A percentile compares a stretch with the other conserved stretches of the same genome.
These are phyloP conservation scores for Megacollybia platyphylla DNA, from an alignment of 1,284 basidiomycete genomes.

Conservation along the genomic window DNA sequence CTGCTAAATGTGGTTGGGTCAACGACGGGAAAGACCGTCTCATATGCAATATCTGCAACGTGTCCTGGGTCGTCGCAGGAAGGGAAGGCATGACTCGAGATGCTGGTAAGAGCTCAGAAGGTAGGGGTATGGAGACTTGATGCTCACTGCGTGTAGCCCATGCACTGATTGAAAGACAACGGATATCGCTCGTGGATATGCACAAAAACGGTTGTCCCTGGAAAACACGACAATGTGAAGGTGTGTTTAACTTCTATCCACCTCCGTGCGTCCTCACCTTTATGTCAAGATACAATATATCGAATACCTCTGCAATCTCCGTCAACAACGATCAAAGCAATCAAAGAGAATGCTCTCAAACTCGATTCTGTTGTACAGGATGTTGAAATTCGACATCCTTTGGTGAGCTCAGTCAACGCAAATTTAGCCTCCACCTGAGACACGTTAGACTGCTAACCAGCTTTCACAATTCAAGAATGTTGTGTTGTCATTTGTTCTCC, in stretches of 20 bases:
- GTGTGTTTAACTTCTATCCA: conserved; percentile 24
- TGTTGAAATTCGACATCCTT: conserved; percentile 55
- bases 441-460: conserved; percentile 30
- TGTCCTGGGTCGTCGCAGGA: conserved; percentile 59
- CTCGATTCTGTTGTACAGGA: conserved; percentile 40
- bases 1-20: conserved; percentile 66
- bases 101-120: conserved; percentile 42
- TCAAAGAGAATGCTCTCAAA: conserved; percentile 40
- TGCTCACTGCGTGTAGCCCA: conserved; percentile 30
- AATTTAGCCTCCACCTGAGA: conserved; percentile 3
- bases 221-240: conserved; percentile 65
- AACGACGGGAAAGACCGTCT: conserved; percentile 69
- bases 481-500: conserved; percentile 12
- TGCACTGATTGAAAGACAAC: conserved; percentile 61
- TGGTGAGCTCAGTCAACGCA: conserved; percentile 28
- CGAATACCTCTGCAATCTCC: conserved; percentile 61
- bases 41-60: conserved; percentile 54
- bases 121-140: conserved; percentile 12
- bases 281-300: conserved; percentile 50
- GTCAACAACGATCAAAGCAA: conserved; percentile 38
- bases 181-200: conserved; percentile 42
- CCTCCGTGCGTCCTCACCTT: conserved; percentile 3
- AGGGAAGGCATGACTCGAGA: conserved; percentile 57
- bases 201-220: conserved; percentile 76
- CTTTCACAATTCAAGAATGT: conserved; percentile 27